A percentile compares a stretch with the other conserved stretches of the same genome.
phyloP scores from a whole-genome alignment of 1,284 basidiomycete genomes.

The Apiotrichum brassicae region DNA sequence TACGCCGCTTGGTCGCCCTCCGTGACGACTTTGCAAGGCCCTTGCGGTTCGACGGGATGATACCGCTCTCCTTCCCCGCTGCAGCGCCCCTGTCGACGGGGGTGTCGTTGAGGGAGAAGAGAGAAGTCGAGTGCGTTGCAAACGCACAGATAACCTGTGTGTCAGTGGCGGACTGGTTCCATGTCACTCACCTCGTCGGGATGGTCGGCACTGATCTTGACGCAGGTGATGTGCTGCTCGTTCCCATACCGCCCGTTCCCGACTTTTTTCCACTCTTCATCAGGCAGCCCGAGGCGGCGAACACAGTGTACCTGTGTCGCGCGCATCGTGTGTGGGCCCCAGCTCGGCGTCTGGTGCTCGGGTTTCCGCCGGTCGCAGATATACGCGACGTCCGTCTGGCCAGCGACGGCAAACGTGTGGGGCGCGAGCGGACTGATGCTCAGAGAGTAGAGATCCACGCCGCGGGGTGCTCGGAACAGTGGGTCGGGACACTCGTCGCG shows the following conservation, averaged over 20 bases:
- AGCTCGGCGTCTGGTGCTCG: slow-evolving; percentile 61
- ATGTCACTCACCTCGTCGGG: slow-evolving; percentile 62
- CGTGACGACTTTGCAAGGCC: not conserved
- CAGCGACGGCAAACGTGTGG: slow-evolving; percentile 51
- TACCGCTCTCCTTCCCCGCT: not conserved
- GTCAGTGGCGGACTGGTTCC: slow-evolving; percentile 20
- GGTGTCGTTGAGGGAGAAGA: slow-evolving; percentile 73
- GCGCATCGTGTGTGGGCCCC: slow-evolving; percentile 55
- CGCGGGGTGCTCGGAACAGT: slow-evolving; percentile 38
- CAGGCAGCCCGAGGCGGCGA: slow-evolving; percentile 64
- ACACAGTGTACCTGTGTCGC: slow-evolving; percentile 62
- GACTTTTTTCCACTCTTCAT: slow-evolving; percentile 38
- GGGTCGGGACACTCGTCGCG: slow-evolving; percentile 39
- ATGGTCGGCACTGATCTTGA: slow-evolving; percentile 65
- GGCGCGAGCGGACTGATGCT: slow-evolving; percentile 48
- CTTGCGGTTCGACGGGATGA: slow-evolving; percentile 8
- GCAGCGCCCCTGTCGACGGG: slow-evolving; percentile 23
- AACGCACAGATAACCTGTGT: slow-evolving; percentile 54
- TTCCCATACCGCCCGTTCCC: slow-evolving; percentile 16
- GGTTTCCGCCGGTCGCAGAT: slow-evolving; percentile 80
- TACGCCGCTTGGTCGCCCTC: slow-evolving; percentile 4
- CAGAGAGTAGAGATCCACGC: slow-evolving; percentile 48
- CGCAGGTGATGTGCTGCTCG: slow-evolving; percentile 67
- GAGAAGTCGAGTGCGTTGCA: slow-evolving; percentile 66
- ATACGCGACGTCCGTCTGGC: slow-evolving; percentile 59